These are phyloP conservation scores for Phellopilus nigrolimitatus DNA, from an alignment of 1,284 basidiomycete genomes.

Conservation along the genomic window DNA sequence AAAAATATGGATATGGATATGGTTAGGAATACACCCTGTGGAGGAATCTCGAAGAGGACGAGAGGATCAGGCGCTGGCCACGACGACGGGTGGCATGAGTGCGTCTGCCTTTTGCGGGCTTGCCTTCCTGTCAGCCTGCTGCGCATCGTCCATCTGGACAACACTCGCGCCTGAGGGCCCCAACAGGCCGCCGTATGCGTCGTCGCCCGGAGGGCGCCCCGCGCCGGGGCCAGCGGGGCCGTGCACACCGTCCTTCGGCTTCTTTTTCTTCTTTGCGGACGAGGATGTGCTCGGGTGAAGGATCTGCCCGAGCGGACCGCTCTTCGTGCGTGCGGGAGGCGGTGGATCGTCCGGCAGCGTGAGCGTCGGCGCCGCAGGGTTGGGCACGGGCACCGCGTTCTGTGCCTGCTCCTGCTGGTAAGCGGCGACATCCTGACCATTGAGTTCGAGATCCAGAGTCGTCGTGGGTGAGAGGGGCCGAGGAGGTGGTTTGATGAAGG, in stretches of 20 bases:
- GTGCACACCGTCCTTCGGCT: conserved; percentile 23
- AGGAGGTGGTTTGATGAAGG: conserved; percentile 21
- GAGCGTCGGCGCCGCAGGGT: conserved; percentile 28
- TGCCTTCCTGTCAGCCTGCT: conserved; percentile 3
- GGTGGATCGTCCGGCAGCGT: conserved; percentile 60
- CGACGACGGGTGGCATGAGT: not conserved
- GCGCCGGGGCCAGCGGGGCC: conserved; percentile 30
- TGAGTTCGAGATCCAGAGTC: conserved; percentile 10
- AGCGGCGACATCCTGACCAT: not conserved
- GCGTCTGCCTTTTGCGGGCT: conserved; percentile 11
- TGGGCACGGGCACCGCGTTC: conserved; percentile 18
- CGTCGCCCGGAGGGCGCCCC: not conserved
- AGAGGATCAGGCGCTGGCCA: conserved; percentile 4
- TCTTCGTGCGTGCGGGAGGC: conserved; percentile 52
- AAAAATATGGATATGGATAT: conserved; percentile 3
- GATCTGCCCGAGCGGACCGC: conserved; percentile 74
- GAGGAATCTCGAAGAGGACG: not conserved
- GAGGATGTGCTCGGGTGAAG: conserved; percentile 35
- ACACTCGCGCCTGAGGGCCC: not conserved
- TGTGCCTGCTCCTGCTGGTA: not conserved
- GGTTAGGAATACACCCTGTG: not conserved
- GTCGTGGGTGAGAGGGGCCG: conserved; percentile 5
- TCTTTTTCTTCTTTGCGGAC: conserved; percentile 34
- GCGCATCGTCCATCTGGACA: not conserved
- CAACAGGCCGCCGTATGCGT: not conserved